These are phyloP conservation scores for Parachlorella kessleri DNA, from an alignment of 139 green algal species.

Conservation along the genomic window DNA sequence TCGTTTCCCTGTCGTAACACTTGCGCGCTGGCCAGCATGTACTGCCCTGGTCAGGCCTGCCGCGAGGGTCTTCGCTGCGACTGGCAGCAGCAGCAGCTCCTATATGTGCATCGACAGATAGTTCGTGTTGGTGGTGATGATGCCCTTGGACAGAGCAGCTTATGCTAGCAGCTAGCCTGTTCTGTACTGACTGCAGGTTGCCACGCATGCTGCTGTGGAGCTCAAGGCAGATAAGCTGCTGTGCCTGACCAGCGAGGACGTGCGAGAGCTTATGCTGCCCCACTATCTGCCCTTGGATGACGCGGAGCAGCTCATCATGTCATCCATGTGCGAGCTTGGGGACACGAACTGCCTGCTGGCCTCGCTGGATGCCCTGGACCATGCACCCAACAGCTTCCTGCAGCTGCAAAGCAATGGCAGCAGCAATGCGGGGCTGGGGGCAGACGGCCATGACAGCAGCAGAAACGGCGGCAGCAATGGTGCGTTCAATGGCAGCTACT, in stretches of 20 bases:
- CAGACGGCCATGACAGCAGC: not conserved
- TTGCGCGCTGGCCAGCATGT: no score
- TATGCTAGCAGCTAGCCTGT: no score
- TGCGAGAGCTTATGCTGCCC: slow-evolving; percentile 62
- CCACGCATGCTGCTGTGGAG: slow-evolving; percentile 59
- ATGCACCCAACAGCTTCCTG: not conserved
- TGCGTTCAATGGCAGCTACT: not conserved
- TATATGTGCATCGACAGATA: no score
- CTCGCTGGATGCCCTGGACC: slow-evolving; percentile 10
- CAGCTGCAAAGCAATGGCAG: not conserved
- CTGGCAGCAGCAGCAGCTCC: no score
- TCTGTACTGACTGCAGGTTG: slow-evolving; percentile 28
- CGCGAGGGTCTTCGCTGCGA: no score
- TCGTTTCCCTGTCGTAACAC: not conserved
- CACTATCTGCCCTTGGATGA: slow-evolving; percentile 77
- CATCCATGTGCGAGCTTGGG: slow-evolving; percentile 7
- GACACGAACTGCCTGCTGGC: slow-evolving; percentile 1
- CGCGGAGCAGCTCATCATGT: slow-evolving; percentile 46
- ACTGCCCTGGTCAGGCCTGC: no score
- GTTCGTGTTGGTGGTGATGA: no score
- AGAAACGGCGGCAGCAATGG: slow-evolving; percentile 1
- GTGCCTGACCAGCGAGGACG: slow-evolving; percentile 75
- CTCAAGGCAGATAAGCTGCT: slow-evolving; percentile 96
- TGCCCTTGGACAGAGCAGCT: no score
- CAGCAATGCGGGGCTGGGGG: not conserved